These are phyloP conservation scores for Solanum dulcamara DNA, from an alignment of 257 asterid species.

Conservation along the genomic window DNA sequence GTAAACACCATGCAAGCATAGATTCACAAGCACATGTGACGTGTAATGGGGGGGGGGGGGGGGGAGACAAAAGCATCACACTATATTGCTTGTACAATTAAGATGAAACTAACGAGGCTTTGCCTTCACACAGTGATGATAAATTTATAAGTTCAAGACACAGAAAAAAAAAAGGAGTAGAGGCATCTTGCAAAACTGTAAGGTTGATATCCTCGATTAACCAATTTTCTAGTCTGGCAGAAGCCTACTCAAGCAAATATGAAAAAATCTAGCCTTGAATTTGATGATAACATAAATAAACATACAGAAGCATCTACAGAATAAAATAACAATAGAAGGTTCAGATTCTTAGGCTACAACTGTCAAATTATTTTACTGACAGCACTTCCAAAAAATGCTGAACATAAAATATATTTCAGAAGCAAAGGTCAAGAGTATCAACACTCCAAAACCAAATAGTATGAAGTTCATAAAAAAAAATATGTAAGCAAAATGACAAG, in stretches of 20 bases:
- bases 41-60: not conserved
- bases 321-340: conserved; percentile 2
- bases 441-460: not conserved
- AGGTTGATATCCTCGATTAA: conserved; percentile 10
- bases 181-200: conserved; percentile 5
- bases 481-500: not conserved
- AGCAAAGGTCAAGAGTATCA: conserved; percentile 4
- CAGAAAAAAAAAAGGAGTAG: not conserved
- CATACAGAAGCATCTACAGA: conserved; percentile 1
- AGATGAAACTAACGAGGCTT: conserved; percentile 1
- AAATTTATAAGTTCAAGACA: conserved; percentile 1
- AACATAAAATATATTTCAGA: not conserved
- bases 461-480: not conserved
- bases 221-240: conserved; percentile 10
- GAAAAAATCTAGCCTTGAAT: conserved; percentile 1
- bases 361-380: not conserved
- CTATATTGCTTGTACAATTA: not conserved
- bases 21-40: not conserved
- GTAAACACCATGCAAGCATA: not conserved
- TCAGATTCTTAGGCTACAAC: conserved; percentile 8
- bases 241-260: conserved; percentile 2
- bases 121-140: not conserved
- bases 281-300: not conserved
- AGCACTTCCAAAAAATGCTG: not conserved
- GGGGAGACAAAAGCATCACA: conserved; percentile 1